Evolutionary conservation across 768 basidiomycete species (phyloP), one percentile per base, ranked within the genome.

Genomic region (Phlegmacium glaucopus): DNA sequence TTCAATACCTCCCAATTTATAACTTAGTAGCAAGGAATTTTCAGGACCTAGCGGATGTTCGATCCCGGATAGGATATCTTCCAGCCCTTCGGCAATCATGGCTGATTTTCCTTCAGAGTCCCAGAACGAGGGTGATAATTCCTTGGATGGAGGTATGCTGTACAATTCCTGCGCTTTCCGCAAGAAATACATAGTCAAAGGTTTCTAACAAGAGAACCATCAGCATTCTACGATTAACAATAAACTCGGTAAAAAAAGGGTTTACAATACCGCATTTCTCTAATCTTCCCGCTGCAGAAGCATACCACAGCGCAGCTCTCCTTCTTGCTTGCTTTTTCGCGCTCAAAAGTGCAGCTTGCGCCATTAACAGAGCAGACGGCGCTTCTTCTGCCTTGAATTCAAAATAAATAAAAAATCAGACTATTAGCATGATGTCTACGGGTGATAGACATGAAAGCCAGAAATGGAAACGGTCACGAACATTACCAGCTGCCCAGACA

Each of bases 231-330:
- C 28, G 22, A 17, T 13, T 29, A 12, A 27, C 6, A 28, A 26
- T 15, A 39, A 29, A 39, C 28, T 37, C 1, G 26, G 49, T 40
- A 28, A 42, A 10, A 15, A 29, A 29, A 39, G 40, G 22, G 74
- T 89, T 54, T 52, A 93, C 90, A 54, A 90, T 83, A 16, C 90
- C 90, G 54, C 83, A 86, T 66, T 88, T 92, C 62, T 93, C 90
- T 26, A 93, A 67, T 49, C 81, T 71, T 48, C 79, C 87, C 1
- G 90, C 90, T 37, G 90, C 85, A 44, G 76, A 71, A 12, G 85
- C 71, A 62, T 90, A 93, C 87, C 86, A 90, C 42, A 91, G 67
- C 3, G 87, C 86, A 18, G 88, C 84, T 40, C 85, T 74, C 52
- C 90, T 71, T 44, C 67, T 71, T 2, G 78, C 70, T 8, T 66